Percentiles rank a stretch among this genome's conserved stretches.
These are phyloP conservation scores for Blumeriella jaapii DNA, from an alignment of 2,329 filamentous ascomycete genomes.

Conservation along the genomic window DNA sequence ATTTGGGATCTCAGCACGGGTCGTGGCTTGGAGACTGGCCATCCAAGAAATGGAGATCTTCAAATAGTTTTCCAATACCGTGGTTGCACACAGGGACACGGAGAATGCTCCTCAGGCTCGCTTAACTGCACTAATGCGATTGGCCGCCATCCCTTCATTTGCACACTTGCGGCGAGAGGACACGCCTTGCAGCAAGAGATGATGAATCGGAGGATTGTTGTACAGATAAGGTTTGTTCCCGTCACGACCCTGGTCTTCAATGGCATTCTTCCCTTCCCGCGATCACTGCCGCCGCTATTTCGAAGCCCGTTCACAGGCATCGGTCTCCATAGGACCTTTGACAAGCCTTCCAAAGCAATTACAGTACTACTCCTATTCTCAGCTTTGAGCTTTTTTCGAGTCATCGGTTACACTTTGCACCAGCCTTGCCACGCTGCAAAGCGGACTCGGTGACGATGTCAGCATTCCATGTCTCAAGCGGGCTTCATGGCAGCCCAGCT, in stretches of 20 bases:
- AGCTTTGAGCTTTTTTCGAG: constrained; percentile 1
- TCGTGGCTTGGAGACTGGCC: not conserved
- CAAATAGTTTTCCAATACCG: constrained; percentile 1
- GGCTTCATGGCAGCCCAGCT: constrained; percentile 10
- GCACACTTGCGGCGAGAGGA: constrained; percentile 2
- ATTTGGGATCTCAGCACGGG: constrained; percentile 1
- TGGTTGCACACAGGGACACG: constrained; percentile 6
- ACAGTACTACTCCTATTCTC: not conserved
- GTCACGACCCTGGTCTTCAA: not conserved
- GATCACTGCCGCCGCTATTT: not conserved
- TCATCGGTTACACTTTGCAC: not conserved
- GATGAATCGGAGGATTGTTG: constrained; percentile 6
- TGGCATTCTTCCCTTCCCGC: constrained; percentile 7
- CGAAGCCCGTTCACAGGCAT: not conserved
- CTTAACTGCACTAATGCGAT: constrained; percentile 6
- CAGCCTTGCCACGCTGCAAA: too few relatives aligned
- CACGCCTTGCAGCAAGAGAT: constrained; percentile 13
- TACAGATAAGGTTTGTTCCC: constrained; percentile 8
- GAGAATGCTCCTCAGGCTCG: constrained; percentile 7
- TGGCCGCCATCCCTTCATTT: constrained; percentile 5
- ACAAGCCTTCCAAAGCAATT: too few relatives aligned
- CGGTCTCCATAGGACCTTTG: too few relatives aligned
- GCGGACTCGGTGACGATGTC: not conserved
- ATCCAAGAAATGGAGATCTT: constrained; percentile 1
- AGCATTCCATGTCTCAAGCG: constrained; percentile 15